Evolutionary conservation across 495 filamentous ascomycete species (phyloP).

Genomic region (Neurospora cerealis): DNA sequence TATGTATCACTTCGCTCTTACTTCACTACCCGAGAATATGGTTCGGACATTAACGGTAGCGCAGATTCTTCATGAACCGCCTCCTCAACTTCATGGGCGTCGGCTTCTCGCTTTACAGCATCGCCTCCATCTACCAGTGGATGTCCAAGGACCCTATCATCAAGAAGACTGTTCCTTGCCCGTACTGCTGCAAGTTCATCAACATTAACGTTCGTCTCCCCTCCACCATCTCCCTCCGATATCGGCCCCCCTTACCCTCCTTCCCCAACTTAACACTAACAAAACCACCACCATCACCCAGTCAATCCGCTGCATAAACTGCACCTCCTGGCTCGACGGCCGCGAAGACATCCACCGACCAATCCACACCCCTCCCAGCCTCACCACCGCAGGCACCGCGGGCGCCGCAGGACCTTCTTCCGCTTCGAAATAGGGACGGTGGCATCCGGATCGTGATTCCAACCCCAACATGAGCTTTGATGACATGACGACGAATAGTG

Average conservation of each 20-base stretch:
- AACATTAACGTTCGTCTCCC: slow-evolving; percentile 46
- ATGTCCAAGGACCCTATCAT: slow-evolving; percentile 56
- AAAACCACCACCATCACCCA: background rate
- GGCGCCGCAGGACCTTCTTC: background rate
- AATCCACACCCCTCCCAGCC: background rate
- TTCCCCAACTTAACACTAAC: background rate
- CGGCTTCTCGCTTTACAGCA: slow-evolving; percentile 52
- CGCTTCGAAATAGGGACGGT: background rate
- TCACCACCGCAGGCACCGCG: background rate
- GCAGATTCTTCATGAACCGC: slow-evolving; percentile 49
- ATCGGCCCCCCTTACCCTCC: background rate
- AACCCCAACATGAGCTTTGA: background rate
- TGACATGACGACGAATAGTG: background rate
- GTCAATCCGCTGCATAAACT: slow-evolving; percentile 58
- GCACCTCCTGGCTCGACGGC: slow-evolving; percentile 72
- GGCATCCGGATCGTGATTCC: background rate
- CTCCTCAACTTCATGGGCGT: slow-evolving; percentile 57
- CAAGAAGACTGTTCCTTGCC: slow-evolving; percentile 59
- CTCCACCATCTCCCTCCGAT: background rate
- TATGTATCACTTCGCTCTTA: slow-evolving; percentile 16
- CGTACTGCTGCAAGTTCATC: slow-evolving; percentile 60
- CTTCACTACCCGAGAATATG: slow-evolving; percentile 9
- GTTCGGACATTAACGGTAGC: background rate
- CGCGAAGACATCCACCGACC: slow-evolving; percentile 41
- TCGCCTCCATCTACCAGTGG: slow-evolving; percentile 57